Evolutionary conservation across 169 alveolate genomes (phyloP), one percentile per base, ranked within the genome.

Genomic region (Cryptosporidium parvum): DNA sequence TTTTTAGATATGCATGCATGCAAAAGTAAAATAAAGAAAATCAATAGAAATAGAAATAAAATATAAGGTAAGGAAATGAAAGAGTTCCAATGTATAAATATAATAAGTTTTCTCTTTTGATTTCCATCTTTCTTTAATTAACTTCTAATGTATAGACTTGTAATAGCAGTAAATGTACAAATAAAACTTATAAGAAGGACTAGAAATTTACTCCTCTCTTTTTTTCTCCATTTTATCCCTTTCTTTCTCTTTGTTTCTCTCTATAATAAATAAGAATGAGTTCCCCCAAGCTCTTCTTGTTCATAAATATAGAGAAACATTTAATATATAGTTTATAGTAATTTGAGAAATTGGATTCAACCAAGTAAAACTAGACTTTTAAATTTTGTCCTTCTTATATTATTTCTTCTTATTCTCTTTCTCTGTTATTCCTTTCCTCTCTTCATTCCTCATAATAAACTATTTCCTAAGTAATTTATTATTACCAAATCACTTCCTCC

Each of bases 251-350:
- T 44, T 2, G 16, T 26, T 56, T 56, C 35, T 23, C 37, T 26
- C 3, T 1, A 16, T 23, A 53, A 9, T 56, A 21, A 65, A n/a
- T 52, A 65, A 65, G 72, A 65, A 65, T 31, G 72, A 65, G 72
- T 65, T 65, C 72, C 72, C 72, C 72, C 72, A 65, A 65, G 72
- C 72, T 65, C 72, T 65, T 65, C 72, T 65, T 35, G 52, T 37
- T 31, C 37, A 56, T 56, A 0, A 42, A 7, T 18, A 23, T 3
- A 26, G 67, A 56, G 35, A 56, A 26, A 21, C 65, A 21, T 0
- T 21, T 26, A 7, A 26, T 26, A 37, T 37, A 5, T 37, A 56
- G 12, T 9, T 56, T 26, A 26, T 56, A 10, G 0, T 8, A 26
- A 56, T n/a, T 8, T 16, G 37, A 48, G 23, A 48, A 48, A 48